Base-by-base conservation (phyloP, 352 stramenopile species). In the Globisporangium echinulatum region DNA sequence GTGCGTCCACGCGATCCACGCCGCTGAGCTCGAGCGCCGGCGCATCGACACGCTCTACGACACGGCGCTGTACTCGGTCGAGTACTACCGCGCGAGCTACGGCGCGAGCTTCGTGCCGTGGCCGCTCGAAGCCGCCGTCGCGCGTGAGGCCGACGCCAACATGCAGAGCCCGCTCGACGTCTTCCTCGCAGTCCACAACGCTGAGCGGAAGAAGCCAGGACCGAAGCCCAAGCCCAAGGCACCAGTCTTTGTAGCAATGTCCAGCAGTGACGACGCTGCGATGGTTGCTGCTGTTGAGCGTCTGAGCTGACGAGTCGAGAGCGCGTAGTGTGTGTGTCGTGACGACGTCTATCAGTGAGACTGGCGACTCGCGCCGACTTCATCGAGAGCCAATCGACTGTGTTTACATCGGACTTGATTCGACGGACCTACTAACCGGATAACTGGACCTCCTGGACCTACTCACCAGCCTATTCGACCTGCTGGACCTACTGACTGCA, bases 21-120 rank as follows among this genome's bases (percentile, higher is more conserved):
- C 82, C 2, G 72, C 79, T 3, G 82, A 90, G 62, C 62, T 92
- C 40, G 82, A 88, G 52, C 78, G 81, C 36, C 82, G 71, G 15
- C 79, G 80, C 54, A 85, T 92, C 25, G 79, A 92, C 53, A 79
- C 79, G 33, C 68, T 92, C 3, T 92, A 90, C 68, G 71, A 87
- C 58, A 70, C 64, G 17, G 79, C 85, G 58, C 63, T 79, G 42
- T 80, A 89, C 70, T 89, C 79, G 63, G 78, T 88, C 10, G 77
- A 85, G 58, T 70, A 82, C 46, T 88, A 87, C 60, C 52, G 74
- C 44, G 69, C 58, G n/a, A 82, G 72, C 58, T 91, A 91, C 65
- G 59, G 73, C 43, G 67, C 71, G n/a, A 56, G 61, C 25, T 89
- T 91, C 60, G 82, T 69, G 49, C 75, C 76, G 11, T 89, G 75